These are phyloP conservation scores for Oryza longistaminata DNA, from an alignment of 176 grass and related monocot species.

Conservation along the genomic window DNA sequence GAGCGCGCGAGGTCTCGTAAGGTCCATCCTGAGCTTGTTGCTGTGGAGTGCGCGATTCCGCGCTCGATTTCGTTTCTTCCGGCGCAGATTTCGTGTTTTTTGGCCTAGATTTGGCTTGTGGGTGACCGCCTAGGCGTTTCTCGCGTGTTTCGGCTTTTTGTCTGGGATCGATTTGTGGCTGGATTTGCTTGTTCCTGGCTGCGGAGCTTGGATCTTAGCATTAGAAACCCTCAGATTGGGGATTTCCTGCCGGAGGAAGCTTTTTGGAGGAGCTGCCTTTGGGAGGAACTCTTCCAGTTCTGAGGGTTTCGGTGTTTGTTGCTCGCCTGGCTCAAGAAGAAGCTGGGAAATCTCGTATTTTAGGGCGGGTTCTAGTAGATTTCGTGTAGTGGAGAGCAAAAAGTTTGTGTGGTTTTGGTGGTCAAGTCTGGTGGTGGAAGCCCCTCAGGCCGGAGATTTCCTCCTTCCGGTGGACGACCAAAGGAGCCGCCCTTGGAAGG, in stretches of 20 bases:
- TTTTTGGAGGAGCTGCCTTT: conserved; percentile 39
- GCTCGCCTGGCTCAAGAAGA: background rate
- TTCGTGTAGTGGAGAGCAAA: conserved; percentile 31
- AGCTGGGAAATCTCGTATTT: background rate
- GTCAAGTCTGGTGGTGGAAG: conserved; percentile 47
- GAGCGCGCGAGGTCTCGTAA: conserved; percentile 1
- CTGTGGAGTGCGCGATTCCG: background rate
- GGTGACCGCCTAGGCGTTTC: conserved; percentile 7
- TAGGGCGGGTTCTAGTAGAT: conserved; percentile 14
- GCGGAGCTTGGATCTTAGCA: background rate
- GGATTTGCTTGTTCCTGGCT: conserved; percentile 8
- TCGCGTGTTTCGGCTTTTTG: conserved; percentile 37
- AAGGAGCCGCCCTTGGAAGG: conserved; percentile 28
- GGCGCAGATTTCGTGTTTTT: conserved; percentile 18
- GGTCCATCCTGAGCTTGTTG: background rate
- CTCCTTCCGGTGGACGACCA: conserved; percentile 16
- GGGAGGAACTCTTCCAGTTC: conserved; percentile 29
- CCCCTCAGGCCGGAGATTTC: conserved; percentile 40
- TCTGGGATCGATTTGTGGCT: conserved; percentile 12
- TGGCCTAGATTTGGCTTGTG: conserved; percentile 36
- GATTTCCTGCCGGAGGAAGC: conserved; percentile 53
- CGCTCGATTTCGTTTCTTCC: background rate
- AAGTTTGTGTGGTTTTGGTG: background rate
- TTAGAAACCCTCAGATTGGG: conserved; percentile 33
- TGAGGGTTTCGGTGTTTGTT: conserved; percentile 27